Evolutionary conservation across 1,284 basidiomycete genomes (phyloP).

Genomic region (Rhodotorula sp.): DNA sequence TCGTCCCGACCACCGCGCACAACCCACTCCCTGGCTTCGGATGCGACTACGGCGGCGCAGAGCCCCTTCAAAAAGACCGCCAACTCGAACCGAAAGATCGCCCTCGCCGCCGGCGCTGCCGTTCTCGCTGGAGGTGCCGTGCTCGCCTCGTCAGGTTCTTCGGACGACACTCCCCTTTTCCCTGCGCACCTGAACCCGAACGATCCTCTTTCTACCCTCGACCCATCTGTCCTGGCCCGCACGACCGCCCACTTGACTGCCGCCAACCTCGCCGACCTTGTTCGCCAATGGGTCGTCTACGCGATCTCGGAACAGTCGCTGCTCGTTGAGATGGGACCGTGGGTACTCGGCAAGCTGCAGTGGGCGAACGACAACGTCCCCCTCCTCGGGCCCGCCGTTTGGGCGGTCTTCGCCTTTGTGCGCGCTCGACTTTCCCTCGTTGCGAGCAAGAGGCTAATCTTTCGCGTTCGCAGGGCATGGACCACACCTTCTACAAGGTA

Average conservation of each 20-base stretch:
- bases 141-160: neutral
- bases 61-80: neutral
- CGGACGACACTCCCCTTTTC: neutral
- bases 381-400: conserved; percentile 36
- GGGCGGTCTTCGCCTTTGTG: conserved; percentile 39
- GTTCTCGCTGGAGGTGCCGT: neutral
- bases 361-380: conserved; percentile 42
- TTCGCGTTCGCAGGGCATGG: conserved; percentile 31
- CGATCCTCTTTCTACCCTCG: conserved; percentile 40
- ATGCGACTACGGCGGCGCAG: conserved; percentile 38
- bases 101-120: conserved; percentile 7
- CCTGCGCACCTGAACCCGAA: conserved; percentile 13
- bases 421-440: conserved; percentile 1
- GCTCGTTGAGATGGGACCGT: conserved; percentile 41
- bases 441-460: neutral
- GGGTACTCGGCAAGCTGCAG: conserved; percentile 38
- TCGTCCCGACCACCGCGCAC: conserved; percentile 6
- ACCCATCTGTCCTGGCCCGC: conserved; percentile 19
- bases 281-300: conserved; percentile 44
- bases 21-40: conserved; percentile 40
- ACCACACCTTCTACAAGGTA: conserved; percentile 43
- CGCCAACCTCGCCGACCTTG: conserved; percentile 31
- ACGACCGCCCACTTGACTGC: conserved; percentile 38
- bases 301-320: conserved; percentile 30
- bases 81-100: neutral